Evolutionary conservation across 306 rosid genomes (phyloP).

Genomic region (Ammopiptanthus mongolicus): DNA sequence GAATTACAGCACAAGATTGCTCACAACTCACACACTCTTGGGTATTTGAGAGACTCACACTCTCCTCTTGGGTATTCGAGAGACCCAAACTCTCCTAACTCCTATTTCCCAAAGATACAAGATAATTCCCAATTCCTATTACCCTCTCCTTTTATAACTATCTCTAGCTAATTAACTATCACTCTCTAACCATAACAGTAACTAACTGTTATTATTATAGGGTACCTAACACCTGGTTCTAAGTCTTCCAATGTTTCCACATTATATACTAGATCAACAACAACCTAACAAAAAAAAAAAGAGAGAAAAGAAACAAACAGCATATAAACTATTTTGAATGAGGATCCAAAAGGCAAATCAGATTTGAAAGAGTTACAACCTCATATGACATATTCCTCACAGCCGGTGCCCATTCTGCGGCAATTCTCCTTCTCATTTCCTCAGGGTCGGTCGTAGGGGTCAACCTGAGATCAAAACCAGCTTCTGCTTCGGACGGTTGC

Average conservation of each 20-base stretch:
- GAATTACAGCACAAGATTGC: no score
- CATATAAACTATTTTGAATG: not conserved
- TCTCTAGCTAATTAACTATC: no score
- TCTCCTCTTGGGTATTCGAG: no score
- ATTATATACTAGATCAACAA: not conserved
- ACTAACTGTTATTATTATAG: no score
- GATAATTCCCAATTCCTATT: no score
- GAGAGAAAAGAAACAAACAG: not conserved
- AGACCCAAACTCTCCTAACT: no score
- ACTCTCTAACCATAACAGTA: no score
- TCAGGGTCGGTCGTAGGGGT: constrained; percentile 69
- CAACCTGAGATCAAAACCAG: constrained; percentile 73
- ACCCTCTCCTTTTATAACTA: no score
- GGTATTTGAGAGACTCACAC: no score
- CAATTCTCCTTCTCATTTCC: constrained; percentile 54
- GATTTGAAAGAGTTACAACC: constrained; percentile 32
- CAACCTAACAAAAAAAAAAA: not conserved
- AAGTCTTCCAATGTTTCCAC: not conserved
- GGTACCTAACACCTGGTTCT: not conserved
- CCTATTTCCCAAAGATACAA: no score
- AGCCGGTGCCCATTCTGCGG: constrained; percentile 83
- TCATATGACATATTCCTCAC: constrained; percentile 67
- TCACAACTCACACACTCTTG: no score
- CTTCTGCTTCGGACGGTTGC: constrained; percentile 93
- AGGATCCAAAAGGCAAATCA: not conserved